Evolutionary conservation across 345 rosid genomes (phyloP).

Genomic region (Salix suchowensis): DNA sequence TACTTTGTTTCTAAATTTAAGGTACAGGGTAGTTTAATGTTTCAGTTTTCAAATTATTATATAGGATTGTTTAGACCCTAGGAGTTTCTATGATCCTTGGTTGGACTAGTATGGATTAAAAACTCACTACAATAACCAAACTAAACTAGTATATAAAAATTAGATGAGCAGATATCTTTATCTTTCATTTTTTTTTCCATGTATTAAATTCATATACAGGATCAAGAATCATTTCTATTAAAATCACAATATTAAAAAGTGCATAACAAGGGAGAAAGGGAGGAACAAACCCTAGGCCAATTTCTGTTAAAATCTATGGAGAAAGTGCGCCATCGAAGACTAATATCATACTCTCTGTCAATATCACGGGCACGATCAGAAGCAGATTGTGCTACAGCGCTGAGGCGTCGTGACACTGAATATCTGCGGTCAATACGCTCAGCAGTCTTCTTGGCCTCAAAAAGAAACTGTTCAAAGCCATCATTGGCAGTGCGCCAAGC

Average conservation of each 20-base stretch:
- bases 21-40: too few species aligned
- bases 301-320: conserved; percentile 66
- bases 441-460: conserved; percentile 78
- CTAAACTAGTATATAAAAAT: too few species aligned
- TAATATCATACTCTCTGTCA: conserved; percentile 69
- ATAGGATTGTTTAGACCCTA: too few species aligned
- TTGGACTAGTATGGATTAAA: too few species aligned
- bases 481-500: conserved; percentile 86
- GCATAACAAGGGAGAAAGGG: not conserved
- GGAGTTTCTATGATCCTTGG: too few species aligned
- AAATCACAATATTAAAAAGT: not conserved
- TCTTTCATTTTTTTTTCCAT: too few species aligned
- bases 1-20: too few species aligned
- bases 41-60: too few species aligned
- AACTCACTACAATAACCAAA: too few species aligned
- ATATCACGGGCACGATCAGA: conserved; percentile 62
- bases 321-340: conserved; percentile 57
- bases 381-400: conserved; percentile 54
- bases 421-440: conserved; percentile 76
- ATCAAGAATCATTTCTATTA: too few species aligned
- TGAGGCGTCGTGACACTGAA: conserved; percentile 62
- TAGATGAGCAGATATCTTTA: too few species aligned
- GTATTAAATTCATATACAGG: too few species aligned
- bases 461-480: conserved; percentile 71
- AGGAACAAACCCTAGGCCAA: conserved; percentile 67